Evolutionary conservation across 306 rosid species (phyloP).

Genomic region (Dryas octopetala): DNA sequence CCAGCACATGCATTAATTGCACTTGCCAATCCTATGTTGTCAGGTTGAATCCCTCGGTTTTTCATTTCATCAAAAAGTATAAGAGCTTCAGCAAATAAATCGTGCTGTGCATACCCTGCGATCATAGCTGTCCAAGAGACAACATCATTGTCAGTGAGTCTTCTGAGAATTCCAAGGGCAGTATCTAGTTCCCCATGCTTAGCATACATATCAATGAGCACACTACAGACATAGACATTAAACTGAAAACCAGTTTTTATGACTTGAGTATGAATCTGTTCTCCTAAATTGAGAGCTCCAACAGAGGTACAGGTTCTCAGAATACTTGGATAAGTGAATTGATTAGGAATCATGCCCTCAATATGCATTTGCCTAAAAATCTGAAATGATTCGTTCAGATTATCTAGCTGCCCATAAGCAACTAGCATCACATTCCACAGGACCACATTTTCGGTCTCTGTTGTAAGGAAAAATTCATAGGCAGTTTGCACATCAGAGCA

Average conservation of each 20-base stretch:
- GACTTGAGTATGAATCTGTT: slow-evolving; percentile 74
- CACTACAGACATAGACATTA: slow-evolving; percentile 74
- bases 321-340: slow-evolving; percentile 85
- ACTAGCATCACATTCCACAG: slow-evolving; percentile 89
- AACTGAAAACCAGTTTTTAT: slow-evolving; percentile 81
- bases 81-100: slow-evolving; percentile 65
- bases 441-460: slow-evolving; percentile 73
- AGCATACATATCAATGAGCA: slow-evolving; percentile 88
- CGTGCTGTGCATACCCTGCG: slow-evolving; percentile 77
- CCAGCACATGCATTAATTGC: slow-evolving; percentile 88
- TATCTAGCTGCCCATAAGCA: slow-evolving; percentile 68
- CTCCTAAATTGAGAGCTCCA: slow-evolving; percentile 70
- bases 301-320: slow-evolving; percentile 75
- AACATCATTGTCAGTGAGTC: slow-evolving; percentile 58
- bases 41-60: slow-evolving; percentile 58
- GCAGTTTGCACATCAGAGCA: slow-evolving; percentile 72
- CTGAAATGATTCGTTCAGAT: slow-evolving; percentile 55
- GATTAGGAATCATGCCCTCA: slow-evolving; percentile 76
- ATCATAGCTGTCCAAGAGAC: slow-evolving; percentile 94
- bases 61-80: slow-evolving; percentile 69
- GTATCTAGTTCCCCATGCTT: slow-evolving; percentile 65
- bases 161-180: slow-evolving; percentile 60
- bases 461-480: slow-evolving; percentile 61
- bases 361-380: slow-evolving; percentile 74
- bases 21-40: slow-evolving; percentile 80